Evolutionary conservation across 352 stramenopile genomes (phyloP), one percentile per base, ranked within the genome.

Genomic region (Pythium phragmitis): DNA sequence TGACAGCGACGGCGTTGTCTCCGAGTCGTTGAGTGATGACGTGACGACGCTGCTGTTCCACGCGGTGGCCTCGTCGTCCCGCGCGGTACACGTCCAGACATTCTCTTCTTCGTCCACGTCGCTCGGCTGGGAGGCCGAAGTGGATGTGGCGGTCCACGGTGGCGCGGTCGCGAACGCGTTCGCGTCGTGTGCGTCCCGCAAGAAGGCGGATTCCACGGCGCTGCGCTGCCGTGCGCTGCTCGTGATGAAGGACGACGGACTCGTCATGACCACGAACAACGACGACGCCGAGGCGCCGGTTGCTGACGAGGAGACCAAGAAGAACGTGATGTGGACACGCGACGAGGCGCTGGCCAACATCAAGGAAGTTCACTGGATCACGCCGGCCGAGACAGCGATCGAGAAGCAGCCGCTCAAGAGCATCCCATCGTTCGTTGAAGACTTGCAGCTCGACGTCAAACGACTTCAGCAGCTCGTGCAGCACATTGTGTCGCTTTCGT

Each of bases 291-390:
- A 72, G 19, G 67, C 41, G 9, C 39, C n/a, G 11, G 48, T 17
- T 16, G 36, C 34, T 21, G 49, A 58, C 2, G 30, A 48, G 12
- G 50, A 69, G 2, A 34, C 45, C 0, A 16, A 23, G 11, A 68
- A 60, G 30, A 87, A 81, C 23, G 70, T 87, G 16, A 63, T 80
- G 6, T 94, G 85, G 85, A 69, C 85, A 36, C 85, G 85, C n/a
- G 85, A 94, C 54, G 85, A 94, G 65, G 68, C 85, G 19, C 69
- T 94, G 13, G 85, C 83, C 14, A 88, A 88, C 65, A 81, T 94
- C 30, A 87, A 87, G 53, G 69, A 80, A 51, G 77, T 90, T 39
- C 82, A 81, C 43, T 94, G 85, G 85, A 83, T 94, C 34, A 92
- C 82, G 0, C 85, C 85, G 0, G 81, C 79, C 1, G 83, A 91